A percentile compares a stretch with the other conserved stretches of the same genome.
Conservation (phyloP, 202 grass and related monocot genomes). For the Setaria viridis region DNA sequence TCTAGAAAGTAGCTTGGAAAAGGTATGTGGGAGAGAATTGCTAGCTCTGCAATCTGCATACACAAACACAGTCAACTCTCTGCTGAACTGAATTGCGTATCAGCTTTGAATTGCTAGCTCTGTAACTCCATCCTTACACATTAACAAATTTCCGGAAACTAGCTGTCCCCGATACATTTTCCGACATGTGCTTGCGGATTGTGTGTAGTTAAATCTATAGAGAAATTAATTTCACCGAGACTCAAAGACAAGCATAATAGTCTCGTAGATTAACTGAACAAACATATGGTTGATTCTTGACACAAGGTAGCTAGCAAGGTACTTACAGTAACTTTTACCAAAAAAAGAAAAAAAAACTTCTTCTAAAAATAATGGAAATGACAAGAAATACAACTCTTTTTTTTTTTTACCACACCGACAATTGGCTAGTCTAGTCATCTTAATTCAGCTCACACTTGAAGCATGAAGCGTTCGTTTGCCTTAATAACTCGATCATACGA, state of each 20-base stretch:
- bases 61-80: neutral
- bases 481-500: neutral
- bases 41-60: too few species aligned
- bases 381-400: neutral
- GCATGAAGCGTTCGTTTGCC: neutral
- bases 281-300: neutral
- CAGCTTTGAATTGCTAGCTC: neutral
- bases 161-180: neutral
- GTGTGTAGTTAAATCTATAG: neutral
- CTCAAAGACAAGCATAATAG: neutral
- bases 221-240: neutral
- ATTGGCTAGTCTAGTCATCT: neutral
- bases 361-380: neutral
- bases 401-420: neutral
- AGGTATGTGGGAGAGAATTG: neutral
- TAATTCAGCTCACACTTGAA: neutral
- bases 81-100: neutral
- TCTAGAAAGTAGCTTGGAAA: neutral
- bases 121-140: neutral
- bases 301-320: neutral
- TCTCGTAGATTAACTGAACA: neutral
- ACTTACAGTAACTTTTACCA: neutral
- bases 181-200: too few species aligned
- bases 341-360: neutral
- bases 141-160: too few species aligned